Evolutionary conservation across 306 rosid species (phyloP).

Genomic region (Styphnolobium japonicum): DNA sequence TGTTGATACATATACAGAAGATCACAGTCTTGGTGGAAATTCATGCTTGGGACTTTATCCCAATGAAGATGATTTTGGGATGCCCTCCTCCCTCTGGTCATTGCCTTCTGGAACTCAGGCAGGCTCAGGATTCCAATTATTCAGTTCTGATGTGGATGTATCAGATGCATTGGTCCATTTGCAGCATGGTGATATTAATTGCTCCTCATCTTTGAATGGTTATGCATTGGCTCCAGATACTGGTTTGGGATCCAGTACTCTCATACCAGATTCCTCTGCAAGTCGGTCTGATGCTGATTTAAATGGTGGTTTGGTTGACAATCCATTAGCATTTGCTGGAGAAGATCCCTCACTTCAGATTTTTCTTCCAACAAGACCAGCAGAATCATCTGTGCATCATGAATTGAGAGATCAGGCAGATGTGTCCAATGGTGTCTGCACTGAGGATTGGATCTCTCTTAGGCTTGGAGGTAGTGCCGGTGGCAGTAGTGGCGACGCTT

Average conservation of each 20-base stretch:
- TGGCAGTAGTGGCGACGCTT: constrained; percentile 55
- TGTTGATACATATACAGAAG: constrained; percentile 59
- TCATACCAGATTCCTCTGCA: constrained; percentile 51
- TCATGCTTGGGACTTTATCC: constrained; percentile 69
- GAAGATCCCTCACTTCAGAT: constrained; percentile 95
- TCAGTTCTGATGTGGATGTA: constrained; percentile 71
- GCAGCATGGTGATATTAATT: constrained; percentile 60
- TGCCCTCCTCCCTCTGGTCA: constrained; percentile 58
- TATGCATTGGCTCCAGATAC: constrained; percentile 61
- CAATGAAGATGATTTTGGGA: constrained; percentile 64
- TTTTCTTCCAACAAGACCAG: constrained; percentile 94
- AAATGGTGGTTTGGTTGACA: constrained; percentile 81
- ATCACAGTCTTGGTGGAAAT: constrained; percentile 59
- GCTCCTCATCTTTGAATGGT: constrained; percentile 77
- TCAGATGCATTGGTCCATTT: constrained; percentile 61
- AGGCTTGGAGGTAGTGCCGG: constrained; percentile 78
- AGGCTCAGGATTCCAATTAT: constrained; percentile 78
- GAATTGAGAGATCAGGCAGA: constrained; percentile 74
- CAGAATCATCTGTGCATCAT: constrained; percentile 60
- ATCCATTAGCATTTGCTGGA: constrained; percentile 79
- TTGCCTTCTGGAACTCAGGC: constrained; percentile 69
- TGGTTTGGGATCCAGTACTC: constrained; percentile 57
- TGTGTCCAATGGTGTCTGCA: constrained; percentile 73
- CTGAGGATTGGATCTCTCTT: constrained; percentile 92
- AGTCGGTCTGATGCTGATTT: constrained; percentile 64